Evolutionary conservation across 1,284 basidiomycete species (phyloP).

Genomic region (Malassezia slooffiae): DNA sequence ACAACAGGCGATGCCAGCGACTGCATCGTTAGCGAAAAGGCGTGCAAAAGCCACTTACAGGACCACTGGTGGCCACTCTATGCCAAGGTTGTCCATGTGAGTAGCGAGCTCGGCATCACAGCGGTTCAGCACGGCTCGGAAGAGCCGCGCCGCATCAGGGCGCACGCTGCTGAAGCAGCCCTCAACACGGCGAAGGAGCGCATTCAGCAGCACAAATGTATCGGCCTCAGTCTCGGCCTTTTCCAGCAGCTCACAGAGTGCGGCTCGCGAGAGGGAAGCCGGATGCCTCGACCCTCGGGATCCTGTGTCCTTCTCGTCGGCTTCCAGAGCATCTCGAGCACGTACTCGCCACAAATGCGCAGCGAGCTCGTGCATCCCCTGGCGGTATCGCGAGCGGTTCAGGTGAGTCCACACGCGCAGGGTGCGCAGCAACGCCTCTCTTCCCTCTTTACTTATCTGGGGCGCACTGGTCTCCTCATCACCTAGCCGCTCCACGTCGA

Average conservation of each 20-base stretch:
- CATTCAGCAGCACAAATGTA: slow-evolving; percentile 5
- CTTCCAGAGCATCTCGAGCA: slow-evolving; percentile 1
- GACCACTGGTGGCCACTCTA: slow-evolving; percentile 13
- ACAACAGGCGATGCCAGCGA: slow-evolving; percentile 14
- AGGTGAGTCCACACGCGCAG: slow-evolving; percentile 35
- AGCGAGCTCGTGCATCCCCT: slow-evolving; percentile 47
- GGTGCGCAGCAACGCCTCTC: slow-evolving; percentile 8
- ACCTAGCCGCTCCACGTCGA: slow-evolving; percentile 9
- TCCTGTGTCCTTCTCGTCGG: too few species aligned
- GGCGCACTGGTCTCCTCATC: not conserved
- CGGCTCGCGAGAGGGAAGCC: not conserved
- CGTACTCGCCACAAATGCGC: slow-evolving; percentile 30
- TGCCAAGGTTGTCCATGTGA: slow-evolving; percentile 1
- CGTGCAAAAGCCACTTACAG: not conserved
- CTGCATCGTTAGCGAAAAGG: not conserved
- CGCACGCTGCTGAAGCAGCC: slow-evolving; percentile 2
- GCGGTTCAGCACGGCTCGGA: slow-evolving; percentile 11
- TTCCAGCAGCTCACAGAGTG: not conserved
- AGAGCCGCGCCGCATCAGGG: slow-evolving; percentile 3
- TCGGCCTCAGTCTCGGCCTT: slow-evolving; percentile 8
- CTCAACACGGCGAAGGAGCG: slow-evolving; percentile 2
- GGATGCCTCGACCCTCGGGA: not conserved
- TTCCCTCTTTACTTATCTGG: too few species aligned
- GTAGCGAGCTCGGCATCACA: slow-evolving; percentile 1
- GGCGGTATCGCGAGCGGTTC: slow-evolving; percentile 37